Conservation (phyloP, 2,329 filamentous ascomycete species). For the Achaetomium macrosporum region DNA sequence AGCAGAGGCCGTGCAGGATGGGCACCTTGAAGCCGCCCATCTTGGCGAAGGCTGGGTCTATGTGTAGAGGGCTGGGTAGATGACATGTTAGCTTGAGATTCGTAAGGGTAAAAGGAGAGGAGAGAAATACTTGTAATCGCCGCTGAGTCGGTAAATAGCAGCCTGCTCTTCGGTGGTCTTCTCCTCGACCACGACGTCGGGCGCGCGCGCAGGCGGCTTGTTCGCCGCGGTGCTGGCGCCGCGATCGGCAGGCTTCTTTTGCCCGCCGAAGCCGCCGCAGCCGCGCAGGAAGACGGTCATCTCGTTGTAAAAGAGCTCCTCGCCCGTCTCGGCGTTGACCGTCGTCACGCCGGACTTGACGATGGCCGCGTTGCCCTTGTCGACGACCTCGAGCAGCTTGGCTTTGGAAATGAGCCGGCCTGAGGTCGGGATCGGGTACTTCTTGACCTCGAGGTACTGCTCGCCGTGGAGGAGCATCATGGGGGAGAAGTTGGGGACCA, state of each 20-base stretch:
- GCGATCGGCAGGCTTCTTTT: conserved; percentile 68
- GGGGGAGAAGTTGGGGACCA: conserved; percentile 92
- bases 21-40: conserved; percentile 91
- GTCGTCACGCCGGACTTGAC: conserved; percentile 77
- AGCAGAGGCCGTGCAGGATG: conserved; percentile 95
- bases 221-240: conserved; percentile 76
- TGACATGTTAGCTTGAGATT: background rate
- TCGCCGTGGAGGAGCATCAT: conserved; percentile 99
- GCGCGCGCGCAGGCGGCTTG: conserved; percentile 66
- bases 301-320: conserved; percentile 97
- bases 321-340: conserved; percentile 74
- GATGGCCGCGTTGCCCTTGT: conserved; percentile 88
- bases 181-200: conserved; percentile 80
- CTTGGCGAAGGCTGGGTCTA: conserved; percentile 91
- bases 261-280: conserved; percentile 82
- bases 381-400: conserved; percentile 85
- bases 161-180: conserved; percentile 87
- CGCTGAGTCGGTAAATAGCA: conserved; percentile 84
- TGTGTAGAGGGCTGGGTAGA: conserved; percentile 68
- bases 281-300: conserved; percentile 88
- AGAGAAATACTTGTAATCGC: conserved; percentile 69
- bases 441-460: conserved; percentile 92
- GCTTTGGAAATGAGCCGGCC: conserved; percentile 70
- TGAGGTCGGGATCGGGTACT: conserved; percentile 84
- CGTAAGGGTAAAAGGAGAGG: background rate